Evolutionary conservation across 2,329 filamentous ascomycete genomes (phyloP).

Genomic region (Parafenestella ontariensis): DNA sequence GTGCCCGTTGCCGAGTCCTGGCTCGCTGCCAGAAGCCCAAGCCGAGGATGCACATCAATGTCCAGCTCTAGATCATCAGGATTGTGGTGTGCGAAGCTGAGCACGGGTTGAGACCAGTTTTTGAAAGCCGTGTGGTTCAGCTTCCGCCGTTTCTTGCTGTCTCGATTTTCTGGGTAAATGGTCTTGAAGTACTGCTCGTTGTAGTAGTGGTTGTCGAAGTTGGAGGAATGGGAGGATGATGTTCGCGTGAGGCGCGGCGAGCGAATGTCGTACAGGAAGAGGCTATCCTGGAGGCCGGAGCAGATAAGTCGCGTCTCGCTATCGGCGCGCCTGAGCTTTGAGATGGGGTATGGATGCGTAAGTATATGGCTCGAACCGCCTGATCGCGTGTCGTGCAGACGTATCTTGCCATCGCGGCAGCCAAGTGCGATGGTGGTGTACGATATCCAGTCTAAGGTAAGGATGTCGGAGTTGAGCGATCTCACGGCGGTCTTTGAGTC

Average conservation of each 20-base stretch:
- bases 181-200: conserved; percentile 21
- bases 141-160: conserved; percentile 19
- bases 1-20: conserved; percentile 27
- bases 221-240: background rate
- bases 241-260: conserved; percentile 11
- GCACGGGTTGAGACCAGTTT: conserved; percentile 35
- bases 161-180: conserved; percentile 10
- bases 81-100: conserved; percentile 38
- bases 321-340: conserved; percentile 33
- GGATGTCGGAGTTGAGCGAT: conserved; percentile 34
- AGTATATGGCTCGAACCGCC: conserved; percentile 31
- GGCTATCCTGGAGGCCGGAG: conserved; percentile 33
- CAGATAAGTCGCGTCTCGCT: conserved; percentile 36
- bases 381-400: conserved; percentile 42
- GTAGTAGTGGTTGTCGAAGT: conserved; percentile 17
- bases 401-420: conserved; percentile 41
- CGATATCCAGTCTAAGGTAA: conserved; percentile 45
- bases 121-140: conserved; percentile 11
- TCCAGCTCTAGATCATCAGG: conserved; percentile 33
- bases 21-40: conserved; percentile 45
- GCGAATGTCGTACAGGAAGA: conserved; percentile 44
- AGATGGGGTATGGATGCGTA: conserved; percentile 33
- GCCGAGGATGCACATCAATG: conserved; percentile 34
- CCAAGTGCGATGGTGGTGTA: conserved; percentile 41
- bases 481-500: conserved; percentile 12